Evolutionary conservation across 495 filamentous ascomycete species (phyloP).

Genomic region (Lophiotrema nucula): DNA sequence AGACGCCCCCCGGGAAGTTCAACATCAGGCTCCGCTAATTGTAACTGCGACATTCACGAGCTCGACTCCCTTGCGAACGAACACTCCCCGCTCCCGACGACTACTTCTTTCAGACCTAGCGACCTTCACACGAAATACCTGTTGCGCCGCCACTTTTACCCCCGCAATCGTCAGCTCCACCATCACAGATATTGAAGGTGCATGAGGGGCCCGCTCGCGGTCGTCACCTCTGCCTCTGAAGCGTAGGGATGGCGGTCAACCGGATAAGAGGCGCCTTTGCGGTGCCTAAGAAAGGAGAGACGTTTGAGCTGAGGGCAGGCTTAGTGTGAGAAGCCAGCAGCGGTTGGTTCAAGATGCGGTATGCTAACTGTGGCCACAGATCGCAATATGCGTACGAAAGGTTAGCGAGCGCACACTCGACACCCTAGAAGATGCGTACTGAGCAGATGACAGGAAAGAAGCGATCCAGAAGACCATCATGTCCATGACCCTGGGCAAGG

Average conservation of each 20-base stretch:
- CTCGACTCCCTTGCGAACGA: not conserved
- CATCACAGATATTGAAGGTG: slow-evolving; percentile 12
- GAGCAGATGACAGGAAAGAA: slow-evolving; percentile 68
- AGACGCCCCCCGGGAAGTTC: too few relatives aligned
- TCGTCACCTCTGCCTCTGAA: slow-evolving; percentile 46
- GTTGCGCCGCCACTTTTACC: slow-evolving; percentile 5
- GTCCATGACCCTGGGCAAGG: slow-evolving; percentile 98
- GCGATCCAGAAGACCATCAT: slow-evolving; percentile 99
- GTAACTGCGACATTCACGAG: too few relatives aligned
- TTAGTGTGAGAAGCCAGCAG: slow-evolving; percentile 64
- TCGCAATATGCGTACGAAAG: slow-evolving; percentile 99
- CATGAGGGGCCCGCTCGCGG: slow-evolving; percentile 51
- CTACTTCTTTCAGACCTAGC: too few relatives aligned
- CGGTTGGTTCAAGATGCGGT: not conserved
- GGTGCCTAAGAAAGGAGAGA: slow-evolving; percentile 92
- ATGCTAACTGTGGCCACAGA: slow-evolving; percentile 40
- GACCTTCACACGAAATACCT: too few relatives aligned
- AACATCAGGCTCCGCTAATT: too few relatives aligned
- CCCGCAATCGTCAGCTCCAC: not conserved
- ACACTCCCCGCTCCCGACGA: too few relatives aligned
- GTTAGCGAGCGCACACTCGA: slow-evolving; percentile 43
- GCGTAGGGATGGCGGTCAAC: slow-evolving; percentile 78
- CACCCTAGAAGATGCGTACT: slow-evolving; percentile 27
- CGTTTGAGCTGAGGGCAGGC: slow-evolving; percentile 94
- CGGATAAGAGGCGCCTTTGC: slow-evolving; percentile 92